Evolutionary conservation across 2,329 filamentous ascomycete species (phyloP).

Genomic region (Colletotrichum caudatum): DNA sequence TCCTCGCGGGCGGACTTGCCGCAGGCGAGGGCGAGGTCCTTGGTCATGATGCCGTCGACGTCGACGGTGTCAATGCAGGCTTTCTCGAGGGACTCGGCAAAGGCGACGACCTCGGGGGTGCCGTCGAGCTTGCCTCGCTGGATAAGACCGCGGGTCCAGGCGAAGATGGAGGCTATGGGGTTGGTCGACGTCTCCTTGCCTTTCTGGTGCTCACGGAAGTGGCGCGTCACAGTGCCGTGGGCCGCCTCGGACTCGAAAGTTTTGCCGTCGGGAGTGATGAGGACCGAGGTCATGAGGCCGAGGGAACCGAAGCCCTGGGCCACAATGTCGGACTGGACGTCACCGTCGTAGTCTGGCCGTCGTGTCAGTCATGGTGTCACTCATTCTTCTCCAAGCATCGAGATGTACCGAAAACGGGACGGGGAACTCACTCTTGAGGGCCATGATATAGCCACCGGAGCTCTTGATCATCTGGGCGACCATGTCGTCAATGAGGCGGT

Average conservation of each 20-base stretch:
- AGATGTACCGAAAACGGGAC: background rate
- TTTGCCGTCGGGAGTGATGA: conserved; percentile 96
- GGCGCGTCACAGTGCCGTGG: conserved; percentile 97
- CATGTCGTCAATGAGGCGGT: conserved; percentile 99
- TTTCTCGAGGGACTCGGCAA: conserved; percentile 91
- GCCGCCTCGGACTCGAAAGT: conserved; percentile 98
- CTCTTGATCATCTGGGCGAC: conserved; percentile 99
- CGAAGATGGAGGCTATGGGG: conserved; percentile 98
- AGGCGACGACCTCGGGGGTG: conserved; percentile 91
- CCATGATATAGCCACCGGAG: conserved; percentile 95
- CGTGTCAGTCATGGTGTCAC: conserved; percentile 44
- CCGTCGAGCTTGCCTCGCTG: conserved; percentile 94
- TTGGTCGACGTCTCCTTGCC: conserved; percentile 97
- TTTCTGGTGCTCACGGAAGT: conserved; percentile 99
- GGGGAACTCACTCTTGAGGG: conserved; percentile 86
- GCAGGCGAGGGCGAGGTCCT: conserved; percentile 95
- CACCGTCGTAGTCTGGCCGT: conserved; percentile 90
- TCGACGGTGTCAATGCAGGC: conserved; percentile 96
- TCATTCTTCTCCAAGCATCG: conserved; percentile 34
- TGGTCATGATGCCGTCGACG: conserved; percentile 96
- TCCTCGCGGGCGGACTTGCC: conserved; percentile 86
- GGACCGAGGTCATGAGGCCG: conserved; percentile 97
- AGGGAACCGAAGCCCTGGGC: conserved; percentile 98
- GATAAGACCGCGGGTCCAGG: conserved; percentile 94
- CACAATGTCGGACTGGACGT: conserved; percentile 98